Conservation (phyloP, 2,329 filamentous ascomycete genomes). For the Byssothecium circinans region DNA sequence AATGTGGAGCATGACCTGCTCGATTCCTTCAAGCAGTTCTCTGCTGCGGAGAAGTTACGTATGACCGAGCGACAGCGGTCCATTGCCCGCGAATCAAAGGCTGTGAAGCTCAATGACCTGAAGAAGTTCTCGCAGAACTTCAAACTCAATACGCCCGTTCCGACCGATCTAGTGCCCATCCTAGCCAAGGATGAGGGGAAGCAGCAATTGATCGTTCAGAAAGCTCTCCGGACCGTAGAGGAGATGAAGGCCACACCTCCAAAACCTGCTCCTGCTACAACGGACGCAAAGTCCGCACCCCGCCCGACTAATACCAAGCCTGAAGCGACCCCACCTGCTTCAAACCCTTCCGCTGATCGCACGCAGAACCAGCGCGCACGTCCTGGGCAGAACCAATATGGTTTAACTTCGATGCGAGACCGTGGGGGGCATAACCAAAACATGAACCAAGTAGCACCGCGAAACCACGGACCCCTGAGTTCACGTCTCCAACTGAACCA, state of each 20-base stretch:
- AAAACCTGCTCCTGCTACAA: slow-evolving; percentile 47
- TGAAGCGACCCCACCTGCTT: slow-evolving; percentile 33
- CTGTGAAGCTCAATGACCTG: slow-evolving; percentile 88
- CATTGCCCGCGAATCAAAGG: slow-evolving; percentile 71
- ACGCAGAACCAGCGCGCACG: slow-evolving; percentile 52
- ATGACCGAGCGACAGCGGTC: slow-evolving; percentile 59
- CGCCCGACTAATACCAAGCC: slow-evolving; percentile 42
- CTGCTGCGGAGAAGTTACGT: slow-evolving; percentile 62
- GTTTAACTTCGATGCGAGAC: slow-evolving; percentile 48
- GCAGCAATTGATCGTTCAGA: slow-evolving; percentile 89
- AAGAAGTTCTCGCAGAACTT: slow-evolving; percentile 95
- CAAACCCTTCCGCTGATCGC: slow-evolving; percentile 45
- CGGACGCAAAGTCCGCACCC: slow-evolving; percentile 35
- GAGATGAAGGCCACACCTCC: slow-evolving; percentile 45
- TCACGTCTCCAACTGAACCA: slow-evolving; percentile 56
- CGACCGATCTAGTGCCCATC: slow-evolving; percentile 87
- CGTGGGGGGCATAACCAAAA: slow-evolving; percentile 47
- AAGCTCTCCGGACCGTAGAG: slow-evolving; percentile 75
- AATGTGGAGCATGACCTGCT: slow-evolving; percentile 64
- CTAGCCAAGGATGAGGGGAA: slow-evolving; percentile 96
- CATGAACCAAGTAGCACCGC: slow-evolving; percentile 42
- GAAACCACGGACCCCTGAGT: slow-evolving; percentile 50
- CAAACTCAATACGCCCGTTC: slow-evolving; percentile 91
- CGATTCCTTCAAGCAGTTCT: slow-evolving; percentile 66
- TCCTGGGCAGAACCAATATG: slow-evolving; percentile 40